Evolutionary conservation across 1,139 yeast genomes (phyloP).

Genomic region (Lodderomyces jiufengensis): DNA sequence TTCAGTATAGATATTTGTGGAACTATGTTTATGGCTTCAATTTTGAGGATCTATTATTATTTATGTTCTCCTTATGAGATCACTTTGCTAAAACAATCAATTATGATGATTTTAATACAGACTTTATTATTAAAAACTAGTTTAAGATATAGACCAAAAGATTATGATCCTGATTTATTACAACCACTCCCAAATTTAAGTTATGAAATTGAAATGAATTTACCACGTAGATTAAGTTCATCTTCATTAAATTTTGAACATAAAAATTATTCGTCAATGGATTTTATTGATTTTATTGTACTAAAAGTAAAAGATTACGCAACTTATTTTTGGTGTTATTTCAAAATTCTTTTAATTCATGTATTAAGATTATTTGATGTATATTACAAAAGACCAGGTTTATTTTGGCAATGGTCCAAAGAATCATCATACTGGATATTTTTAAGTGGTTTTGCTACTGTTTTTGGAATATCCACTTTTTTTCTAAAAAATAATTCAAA

Average conservation of each 20-base stretch:
- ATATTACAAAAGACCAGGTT: conserved; percentile 57
- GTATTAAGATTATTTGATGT: conserved; percentile 63
- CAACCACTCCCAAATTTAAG: conserved; percentile 31
- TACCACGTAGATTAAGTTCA: conserved; percentile 19
- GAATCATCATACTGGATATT: conserved; percentile 65
- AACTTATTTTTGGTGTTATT: conserved; percentile 9
- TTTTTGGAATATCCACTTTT: conserved; percentile 42
- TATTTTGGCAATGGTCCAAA: conserved; percentile 86
- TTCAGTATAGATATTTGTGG: conserved; percentile 88
- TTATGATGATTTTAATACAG: conserved; percentile 77
- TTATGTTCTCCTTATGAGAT: conserved; percentile 76
- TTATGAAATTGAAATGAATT: conserved; percentile 24
- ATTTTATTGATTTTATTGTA: conserved; percentile 4
- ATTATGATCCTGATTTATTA: conserved; percentile 39
- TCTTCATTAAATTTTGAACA: conserved; percentile 11
- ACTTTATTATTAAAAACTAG: conserved; percentile 58
- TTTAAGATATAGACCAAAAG: conserved; percentile 52
- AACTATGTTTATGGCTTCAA: conserved; percentile 79
- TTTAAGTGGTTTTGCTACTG: conserved; percentile 43
- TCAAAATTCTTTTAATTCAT: conserved; percentile 20
- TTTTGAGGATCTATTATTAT: conserved; percentile 71
- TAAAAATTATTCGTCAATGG: conserved; percentile 9
- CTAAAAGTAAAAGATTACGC: conserved; percentile 5
- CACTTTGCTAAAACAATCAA: conserved; percentile 69
- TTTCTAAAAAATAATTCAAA: conserved; percentile 34